Evolutionary conservation across 768 basidiomycete species (phyloP).

Genomic region (Grammothele lineata): DNA sequence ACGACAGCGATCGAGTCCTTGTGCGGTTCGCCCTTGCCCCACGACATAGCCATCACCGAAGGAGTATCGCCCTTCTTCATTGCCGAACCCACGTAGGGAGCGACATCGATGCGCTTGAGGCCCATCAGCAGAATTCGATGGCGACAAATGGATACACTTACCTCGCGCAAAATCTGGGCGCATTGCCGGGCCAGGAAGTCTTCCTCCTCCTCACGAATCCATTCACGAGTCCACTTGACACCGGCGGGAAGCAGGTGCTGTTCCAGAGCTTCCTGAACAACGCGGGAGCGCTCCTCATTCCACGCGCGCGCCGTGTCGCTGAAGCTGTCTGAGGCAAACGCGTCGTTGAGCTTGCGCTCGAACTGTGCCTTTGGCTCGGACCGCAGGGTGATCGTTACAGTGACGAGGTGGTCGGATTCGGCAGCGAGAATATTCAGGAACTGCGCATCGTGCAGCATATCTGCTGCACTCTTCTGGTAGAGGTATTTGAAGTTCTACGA

Average conservation of each 20-base stretch:
- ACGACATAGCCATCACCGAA: conserved; percentile 84
- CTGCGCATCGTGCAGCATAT: conserved; percentile 69
- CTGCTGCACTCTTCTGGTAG: conserved; percentile 64
- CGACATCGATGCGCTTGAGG: conserved; percentile 74
- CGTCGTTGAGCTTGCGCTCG: conserved; percentile 70
- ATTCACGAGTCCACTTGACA: conserved; percentile 86
- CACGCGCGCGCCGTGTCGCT: conserved; percentile 84
- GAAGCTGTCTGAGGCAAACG: conserved; percentile 81
- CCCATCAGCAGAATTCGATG: background rate
- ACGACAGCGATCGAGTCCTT: conserved; percentile 86
- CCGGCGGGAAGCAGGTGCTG: conserved; percentile 82
- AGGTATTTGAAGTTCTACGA: conserved; percentile 93
- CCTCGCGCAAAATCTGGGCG: conserved; percentile 64
- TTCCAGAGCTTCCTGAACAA: conserved; percentile 76
- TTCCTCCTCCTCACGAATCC: conserved; percentile 86
- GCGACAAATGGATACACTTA: conserved; percentile 32
- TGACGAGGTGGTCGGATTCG: conserved; percentile 85
- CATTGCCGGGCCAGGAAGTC: conserved; percentile 72
- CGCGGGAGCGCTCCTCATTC: conserved; percentile 80
- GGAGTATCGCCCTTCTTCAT: conserved; percentile 70
- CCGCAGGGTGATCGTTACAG: conserved; percentile 64
- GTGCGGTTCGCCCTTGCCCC: conserved; percentile 92
- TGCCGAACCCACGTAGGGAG: conserved; percentile 59
- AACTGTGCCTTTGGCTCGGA: conserved; percentile 59
- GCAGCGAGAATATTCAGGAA: conserved; percentile 90